Base-by-base conservation (phyloP, 306 rosid genomes). In the Aeschynomene evenia region DNA sequence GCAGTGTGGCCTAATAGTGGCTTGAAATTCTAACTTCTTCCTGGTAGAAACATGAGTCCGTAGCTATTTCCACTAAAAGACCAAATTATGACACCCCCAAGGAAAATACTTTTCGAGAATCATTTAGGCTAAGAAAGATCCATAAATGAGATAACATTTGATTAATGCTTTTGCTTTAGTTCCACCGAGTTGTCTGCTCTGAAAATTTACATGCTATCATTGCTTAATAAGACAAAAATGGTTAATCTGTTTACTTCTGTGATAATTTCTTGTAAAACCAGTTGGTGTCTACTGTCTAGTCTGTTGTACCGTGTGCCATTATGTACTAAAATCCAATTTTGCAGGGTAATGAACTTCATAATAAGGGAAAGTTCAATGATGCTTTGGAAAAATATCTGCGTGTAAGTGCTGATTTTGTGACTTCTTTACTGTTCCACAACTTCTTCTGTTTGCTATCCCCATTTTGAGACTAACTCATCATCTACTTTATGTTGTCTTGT, bases 341-440 rank as follows among this genome's bases (percentile, higher is more conserved):
- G 71, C 85, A 91, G 99, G 99, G 97, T 19, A 94, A 94, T 82
- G 90, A 80, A 63, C 83, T 91, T 85, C 99, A 94, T 72, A 84
- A 13, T 74, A 91, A 85, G 76, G 95, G 99, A 58, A 87, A 74
- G 79, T 94, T 73, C 80, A 21, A 28, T 24, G 96, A 94, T 45
- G 99, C 99, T 29, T 55, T 51, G 80, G 72, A 84, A 77, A 94
- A 94, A 77, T 94, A 94, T 77, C 75, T 75, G 76, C 88, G 77
- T 63, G 98, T 94, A 83, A 73, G 98, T 84, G 22, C 23, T 31
- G 42, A 21, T 59, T 48, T 46, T 63, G 24, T 52, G 45, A 65
- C 37, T 50, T 23, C 56, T 56, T 82, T 52, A 45, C 49, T 42
- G 52, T 31, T 61, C 29, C 28, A 7, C 56, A 6, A 20, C 33